Evolutionary conservation across 257 asterid species (phyloP).

Genomic region (Anisodus acutangulus): DNA sequence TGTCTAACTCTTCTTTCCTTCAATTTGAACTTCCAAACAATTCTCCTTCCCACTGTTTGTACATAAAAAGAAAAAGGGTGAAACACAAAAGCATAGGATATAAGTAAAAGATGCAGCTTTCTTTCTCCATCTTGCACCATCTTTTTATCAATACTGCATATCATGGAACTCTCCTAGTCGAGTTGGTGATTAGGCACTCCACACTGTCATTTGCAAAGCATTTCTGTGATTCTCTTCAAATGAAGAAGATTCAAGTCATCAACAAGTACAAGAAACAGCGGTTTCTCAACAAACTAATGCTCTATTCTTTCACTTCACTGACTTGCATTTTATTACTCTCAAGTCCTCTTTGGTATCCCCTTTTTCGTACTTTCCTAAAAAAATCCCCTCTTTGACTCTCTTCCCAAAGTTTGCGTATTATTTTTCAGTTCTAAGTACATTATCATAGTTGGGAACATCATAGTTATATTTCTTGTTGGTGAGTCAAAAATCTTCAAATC

Average conservation of each 20-base stretch:
- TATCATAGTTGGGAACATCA: neutral
- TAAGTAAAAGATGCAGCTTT: neutral
- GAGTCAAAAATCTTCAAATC: constrained; percentile 21
- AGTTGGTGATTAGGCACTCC: neutral
- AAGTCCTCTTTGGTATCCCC: constrained; percentile 24
- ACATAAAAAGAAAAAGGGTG: neutral
- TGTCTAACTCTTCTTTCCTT: no score
- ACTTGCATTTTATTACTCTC: neutral
- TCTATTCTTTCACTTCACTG: neutral
- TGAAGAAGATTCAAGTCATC: constrained; percentile 9
- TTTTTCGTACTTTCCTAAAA: neutral
- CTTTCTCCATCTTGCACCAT: neutral
- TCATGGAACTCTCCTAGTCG: neutral
- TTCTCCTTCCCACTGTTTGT: neutral
- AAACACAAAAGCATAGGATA: constrained; percentile 21
- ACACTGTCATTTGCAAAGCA: neutral
- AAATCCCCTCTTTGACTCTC: neutral
- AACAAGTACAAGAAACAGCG: neutral
- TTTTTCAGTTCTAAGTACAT: constrained; percentile 20
- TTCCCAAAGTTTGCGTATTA: neutral
- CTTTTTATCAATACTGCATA: neutral
- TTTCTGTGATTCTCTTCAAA: constrained; percentile 13
- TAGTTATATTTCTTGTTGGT: constrained; percentile 16
- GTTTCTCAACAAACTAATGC: constrained; percentile 1
- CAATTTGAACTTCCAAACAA: neutral